These are phyloP conservation scores for Chamaecyparis obtusa DNA, from an alignment of 75 land plant species.

Conservation along the genomic window DNA sequence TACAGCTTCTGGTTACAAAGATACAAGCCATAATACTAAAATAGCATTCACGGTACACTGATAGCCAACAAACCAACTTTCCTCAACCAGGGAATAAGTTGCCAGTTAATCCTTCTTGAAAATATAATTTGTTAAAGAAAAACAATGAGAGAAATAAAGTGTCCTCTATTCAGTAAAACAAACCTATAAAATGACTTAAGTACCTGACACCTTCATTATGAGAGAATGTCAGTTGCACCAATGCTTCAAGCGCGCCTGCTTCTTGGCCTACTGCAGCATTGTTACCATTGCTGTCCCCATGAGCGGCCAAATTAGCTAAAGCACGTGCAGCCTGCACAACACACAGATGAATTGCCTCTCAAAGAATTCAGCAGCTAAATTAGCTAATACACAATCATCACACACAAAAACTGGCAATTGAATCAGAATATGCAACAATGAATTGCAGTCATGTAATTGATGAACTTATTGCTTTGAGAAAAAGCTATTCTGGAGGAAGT, in stretches of 20 bases:
- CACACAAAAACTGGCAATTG: neutral
- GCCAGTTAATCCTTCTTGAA: neutral
- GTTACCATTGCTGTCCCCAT: constrained; percentile 96
- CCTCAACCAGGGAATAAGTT: neutral
- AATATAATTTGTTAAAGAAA: neutral
- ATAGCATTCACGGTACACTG: neutral
- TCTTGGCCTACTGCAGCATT: constrained; percentile 98
- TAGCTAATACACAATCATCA: neutral
- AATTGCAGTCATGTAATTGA: neutral
- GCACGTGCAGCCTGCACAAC: constrained; percentile 88
- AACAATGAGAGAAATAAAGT: neutral
- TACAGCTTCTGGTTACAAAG: neutral
- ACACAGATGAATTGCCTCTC: neutral
- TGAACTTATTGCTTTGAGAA: neutral
- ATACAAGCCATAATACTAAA: neutral
- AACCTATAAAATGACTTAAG: neutral
- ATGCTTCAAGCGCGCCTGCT: constrained; percentile 93
- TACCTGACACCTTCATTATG: constrained; percentile 96
- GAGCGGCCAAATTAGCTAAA: constrained; percentile 96
- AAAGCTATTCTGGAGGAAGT: neutral
- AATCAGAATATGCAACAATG: neutral
- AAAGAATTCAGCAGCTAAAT: neutral
- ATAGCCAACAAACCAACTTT: neutral
- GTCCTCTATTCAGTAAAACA: neutral
- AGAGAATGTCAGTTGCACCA: constrained; percentile 85